Base-by-base conservation (phyloP, 495 filamentous ascomycete species). In the Hypoxylon crocopeplum region DNA sequence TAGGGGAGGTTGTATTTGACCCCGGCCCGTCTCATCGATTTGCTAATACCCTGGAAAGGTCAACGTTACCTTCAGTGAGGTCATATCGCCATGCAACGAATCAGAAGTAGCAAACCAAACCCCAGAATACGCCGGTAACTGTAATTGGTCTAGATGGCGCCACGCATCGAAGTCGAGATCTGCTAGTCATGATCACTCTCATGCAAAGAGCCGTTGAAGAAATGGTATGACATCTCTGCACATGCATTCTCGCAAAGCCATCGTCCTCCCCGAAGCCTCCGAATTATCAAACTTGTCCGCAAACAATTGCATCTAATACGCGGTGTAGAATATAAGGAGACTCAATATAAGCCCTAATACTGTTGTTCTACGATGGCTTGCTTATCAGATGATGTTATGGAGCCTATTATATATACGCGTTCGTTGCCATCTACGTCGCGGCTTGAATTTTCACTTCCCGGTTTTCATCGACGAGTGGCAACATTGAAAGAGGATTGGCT, bases 81-180 rank as follows among this genome's bases (percentile, higher is more conserved):
- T 64, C 54, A 64, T 59, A 24, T 49, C 30, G 24, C 24, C 24
- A 36, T 11, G 6, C 29, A 7, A 32, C 61, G 39, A 59, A 64
- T 56, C 61, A 52, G 38, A 51, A n/a, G 15, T 1, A 6, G 4
- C 7, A 34, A 33, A 41, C 15, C 25, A 25, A 32, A 51, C 61
- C 55, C 55, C 50, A 52, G 61, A 59, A 51, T 56, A 22, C 38
- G 27, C 36, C 13, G 48, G 27, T 32, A 42, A 15, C 25, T 20
- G 44, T 53, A 34, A 66, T 65, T 66, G 66, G 62, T 25, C 25
- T 21, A 56, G 27, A 37, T 66, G 46, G 39, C 57, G 53, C 66
- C 40, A 55, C 46, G 50, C 21, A 36, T 52, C 30, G 17, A 47
- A 11, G 27, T 32, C 46, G 5, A 41, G 38, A 5, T 27, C 48